Evolutionary conservation across 2,329 filamentous ascomycete genomes (phyloP), one percentile per base, ranked within the genome.

Genomic region (Penicillium frequentans): DNA sequence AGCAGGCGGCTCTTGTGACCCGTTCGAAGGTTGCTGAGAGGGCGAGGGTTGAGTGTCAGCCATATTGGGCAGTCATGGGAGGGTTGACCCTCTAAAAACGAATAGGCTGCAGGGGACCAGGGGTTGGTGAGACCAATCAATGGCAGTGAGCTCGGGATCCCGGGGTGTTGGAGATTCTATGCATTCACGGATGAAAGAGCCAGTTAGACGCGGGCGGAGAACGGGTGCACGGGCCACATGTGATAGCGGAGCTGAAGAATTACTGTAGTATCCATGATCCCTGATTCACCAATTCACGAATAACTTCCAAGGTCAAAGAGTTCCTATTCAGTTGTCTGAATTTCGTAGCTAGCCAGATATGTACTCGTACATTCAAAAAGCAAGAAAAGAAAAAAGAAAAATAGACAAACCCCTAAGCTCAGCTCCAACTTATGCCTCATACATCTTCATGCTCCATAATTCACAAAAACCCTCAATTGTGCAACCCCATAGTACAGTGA

Each of bases 1-100:
- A 24, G 58, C 48, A 45, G 60, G 52, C 26, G 62, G 62, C 44
- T 67, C 65, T 61, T 67, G 59, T 59, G 67, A 64, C 42, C 57
- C 63, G 48, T 69, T 63, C 11, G 62, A 56, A 50, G 65, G 57
- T 59, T 61, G 60, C 27, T 59, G 57, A 35, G 57, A 56, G 31
- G 62, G 63, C 31, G 56, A 54, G 33, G 61, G 63, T 58, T 67
- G 64, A 49, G 69, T 64, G 56, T 74, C 71, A 66, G 72, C 65
- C 73, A 75, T 75, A 62, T 57, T 70, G 65, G 60, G 55, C 60
- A 56, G 48, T 59, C 60, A 63, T 62, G 44, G 52, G 56, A 45
- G 27, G 50, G 29, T 49, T 54, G 29, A 52, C 52, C 53, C 54
- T 55, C 44, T 56, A 27, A 52, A 53, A 43, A 43, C 46, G 43